Evolutionary conservation across 768 basidiomycete species (phyloP).

Genomic region (Austroboletus festivus): DNA sequence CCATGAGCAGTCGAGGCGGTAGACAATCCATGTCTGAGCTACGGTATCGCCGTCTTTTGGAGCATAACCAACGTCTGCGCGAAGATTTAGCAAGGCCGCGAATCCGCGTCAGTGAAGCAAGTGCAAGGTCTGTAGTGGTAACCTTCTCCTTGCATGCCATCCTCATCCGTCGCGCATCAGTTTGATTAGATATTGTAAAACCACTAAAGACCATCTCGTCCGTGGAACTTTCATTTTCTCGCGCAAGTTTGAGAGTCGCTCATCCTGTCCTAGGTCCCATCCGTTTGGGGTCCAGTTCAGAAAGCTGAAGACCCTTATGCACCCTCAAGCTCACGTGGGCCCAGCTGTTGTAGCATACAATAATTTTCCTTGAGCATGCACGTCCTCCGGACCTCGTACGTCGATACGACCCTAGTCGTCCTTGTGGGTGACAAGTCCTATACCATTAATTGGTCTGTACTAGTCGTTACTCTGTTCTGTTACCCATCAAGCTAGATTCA

Average conservation of each 20-base stretch:
- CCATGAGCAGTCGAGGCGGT: slow-evolving; percentile 62
- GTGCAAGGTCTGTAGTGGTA: slow-evolving; percentile 48
- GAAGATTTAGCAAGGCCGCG: slow-evolving; percentile 73
- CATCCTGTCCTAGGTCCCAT: slow-evolving; percentile 64
- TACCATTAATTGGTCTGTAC: slow-evolving; percentile 15
- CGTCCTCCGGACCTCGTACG: neutral
- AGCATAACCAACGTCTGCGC: slow-evolving; percentile 69
- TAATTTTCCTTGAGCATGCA: slow-evolving; percentile 23
- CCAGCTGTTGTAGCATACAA: slow-evolving; percentile 60
- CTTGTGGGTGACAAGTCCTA: neutral
- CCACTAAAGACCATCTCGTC: slow-evolving; percentile 68
- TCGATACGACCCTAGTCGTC: slow-evolving; percentile 1
- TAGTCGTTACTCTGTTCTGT: slow-evolving; percentile 9
- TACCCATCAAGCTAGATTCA: slow-evolving; percentile 8
- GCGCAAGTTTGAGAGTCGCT: slow-evolving; percentile 9
- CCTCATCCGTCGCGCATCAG: slow-evolving; percentile 34
- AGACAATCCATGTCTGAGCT: slow-evolving; percentile 77
- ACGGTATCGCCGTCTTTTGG: slow-evolving; percentile 72
- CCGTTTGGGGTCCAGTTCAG: slow-evolving; percentile 95
- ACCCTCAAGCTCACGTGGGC: slow-evolving; percentile 53
- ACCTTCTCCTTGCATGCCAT: neutral
- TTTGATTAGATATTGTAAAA: slow-evolving; percentile 71
- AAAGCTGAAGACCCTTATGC: slow-evolving; percentile 92
- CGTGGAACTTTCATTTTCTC: slow-evolving; percentile 21
- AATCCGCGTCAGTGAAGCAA: slow-evolving; percentile 71